These are phyloP conservation scores for Heliamphora exappendiculata DNA, from an alignment of 148 eudicot genomes.

Conservation along the genomic window DNA sequence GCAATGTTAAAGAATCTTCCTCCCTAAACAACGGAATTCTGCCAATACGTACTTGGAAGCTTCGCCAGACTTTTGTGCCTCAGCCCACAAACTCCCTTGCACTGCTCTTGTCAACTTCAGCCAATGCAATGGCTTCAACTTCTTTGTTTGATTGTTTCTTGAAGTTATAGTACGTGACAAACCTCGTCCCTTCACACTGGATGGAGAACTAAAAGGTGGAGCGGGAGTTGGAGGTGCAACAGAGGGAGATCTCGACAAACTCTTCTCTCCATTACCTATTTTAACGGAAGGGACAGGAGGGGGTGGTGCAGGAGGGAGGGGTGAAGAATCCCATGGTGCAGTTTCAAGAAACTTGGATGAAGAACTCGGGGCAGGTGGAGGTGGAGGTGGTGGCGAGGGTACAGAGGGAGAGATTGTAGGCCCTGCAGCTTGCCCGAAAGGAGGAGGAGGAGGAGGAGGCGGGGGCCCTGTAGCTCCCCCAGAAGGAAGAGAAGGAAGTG, in stretches of 20 bases:
- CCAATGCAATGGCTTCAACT: constrained; percentile 92
- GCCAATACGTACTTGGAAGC: constrained; percentile 47
- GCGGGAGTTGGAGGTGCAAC: constrained; percentile 40
- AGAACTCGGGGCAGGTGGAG: constrained; percentile 30
- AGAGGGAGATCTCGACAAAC: constrained; percentile 9
- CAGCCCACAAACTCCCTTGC: constrained; percentile 95
- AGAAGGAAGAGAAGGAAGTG: constrained; percentile 36
- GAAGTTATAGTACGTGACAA: constrained; percentile 33
- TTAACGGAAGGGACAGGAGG: constrained; percentile 35
- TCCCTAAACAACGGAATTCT: background rate
- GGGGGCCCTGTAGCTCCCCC: constrained; percentile 10
- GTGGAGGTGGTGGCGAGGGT: constrained; percentile 58
- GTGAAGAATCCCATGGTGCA: constrained; percentile 14
- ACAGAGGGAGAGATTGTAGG: constrained; percentile 13
- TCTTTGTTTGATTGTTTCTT: constrained; percentile 46
- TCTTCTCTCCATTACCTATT: constrained; percentile 10
- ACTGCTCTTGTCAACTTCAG: constrained; percentile 81
- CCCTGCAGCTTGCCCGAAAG: constrained; percentile 12
- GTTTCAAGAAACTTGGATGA: constrained; percentile 11
- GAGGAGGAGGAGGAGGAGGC: constrained; percentile 22
- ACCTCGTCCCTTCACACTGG: constrained; percentile 36
- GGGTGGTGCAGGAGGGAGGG: constrained; percentile 46
- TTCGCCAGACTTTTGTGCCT: constrained; percentile 68
- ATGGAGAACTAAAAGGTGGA: constrained; percentile 43
- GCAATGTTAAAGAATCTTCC: background rate